These are phyloP conservation scores for Beauveria medogensis DNA, from an alignment of 2,329 filamentous ascomycete species.

Conservation along the genomic window DNA sequence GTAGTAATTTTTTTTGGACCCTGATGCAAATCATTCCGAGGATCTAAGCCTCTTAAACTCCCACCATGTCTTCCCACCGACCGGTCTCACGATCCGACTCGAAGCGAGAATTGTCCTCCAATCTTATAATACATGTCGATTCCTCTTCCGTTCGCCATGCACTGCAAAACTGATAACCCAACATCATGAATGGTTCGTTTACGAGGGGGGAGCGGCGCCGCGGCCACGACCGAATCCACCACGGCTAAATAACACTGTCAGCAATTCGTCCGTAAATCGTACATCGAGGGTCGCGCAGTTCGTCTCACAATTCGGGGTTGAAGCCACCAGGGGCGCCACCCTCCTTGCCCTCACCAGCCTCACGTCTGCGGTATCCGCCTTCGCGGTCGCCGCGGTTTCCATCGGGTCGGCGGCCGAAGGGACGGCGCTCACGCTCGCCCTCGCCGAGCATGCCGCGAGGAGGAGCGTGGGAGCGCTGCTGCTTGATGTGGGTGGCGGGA, in stretches of 20 bases:
- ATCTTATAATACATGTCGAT: constrained; percentile 42
- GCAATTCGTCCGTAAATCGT: constrained; percentile 16
- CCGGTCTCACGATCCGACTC: constrained; percentile 33
- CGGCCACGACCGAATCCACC: constrained; percentile 85
- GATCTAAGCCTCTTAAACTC: constrained; percentile 40
- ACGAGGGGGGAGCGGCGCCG: constrained; percentile 64
- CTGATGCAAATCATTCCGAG: constrained; percentile 43
- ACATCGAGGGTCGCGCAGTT: constrained; percentile 3
- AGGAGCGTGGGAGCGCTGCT: constrained; percentile 96
- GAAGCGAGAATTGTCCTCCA: constrained; percentile 32
- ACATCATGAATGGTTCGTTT: constrained; percentile 35
- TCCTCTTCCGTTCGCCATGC: constrained; percentile 34
- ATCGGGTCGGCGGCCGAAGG: constrained; percentile 51
- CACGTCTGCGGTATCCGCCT: constrained; percentile 87
- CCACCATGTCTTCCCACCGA: constrained; percentile 34
- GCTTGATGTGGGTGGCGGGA: constrained; percentile 99
- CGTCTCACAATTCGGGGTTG: constrained; percentile 75
- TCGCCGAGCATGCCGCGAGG: constrained; percentile 98
- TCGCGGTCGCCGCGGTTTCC: constrained; percentile 73
- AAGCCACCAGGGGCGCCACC: constrained; percentile 87
- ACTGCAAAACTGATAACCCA: constrained; percentile 36
- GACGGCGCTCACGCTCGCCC: constrained; percentile 70
- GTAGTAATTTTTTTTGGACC: constrained; percentile 29
- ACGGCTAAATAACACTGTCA: constrained; percentile 49
- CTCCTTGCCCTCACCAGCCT: constrained; percentile 81